Conservation (phyloP, 2,329 filamentous ascomycete species). For the Nannizzia gypsea region DNA sequence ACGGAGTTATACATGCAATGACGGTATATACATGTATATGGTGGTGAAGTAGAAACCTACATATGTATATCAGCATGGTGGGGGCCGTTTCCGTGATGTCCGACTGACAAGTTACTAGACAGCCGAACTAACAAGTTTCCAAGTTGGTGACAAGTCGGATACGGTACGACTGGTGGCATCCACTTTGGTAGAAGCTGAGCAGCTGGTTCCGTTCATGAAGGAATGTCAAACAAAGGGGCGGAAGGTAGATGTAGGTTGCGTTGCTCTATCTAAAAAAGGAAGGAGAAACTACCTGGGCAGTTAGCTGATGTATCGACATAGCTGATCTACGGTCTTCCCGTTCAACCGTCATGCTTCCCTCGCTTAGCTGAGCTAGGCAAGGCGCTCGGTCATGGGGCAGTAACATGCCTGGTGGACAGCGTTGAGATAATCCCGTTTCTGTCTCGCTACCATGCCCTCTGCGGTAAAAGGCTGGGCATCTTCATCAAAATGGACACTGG, state of each 20-base stretch:
- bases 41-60: background rate
- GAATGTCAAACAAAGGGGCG: slow-evolving; percentile 47
- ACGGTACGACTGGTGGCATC: slow-evolving; percentile 55
- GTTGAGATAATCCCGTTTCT: slow-evolving; percentile 45
- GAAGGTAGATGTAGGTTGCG: slow-evolving; percentile 40
- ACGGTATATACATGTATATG: background rate
- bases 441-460: slow-evolving; percentile 32
- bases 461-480: slow-evolving; percentile 39
- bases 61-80: background rate
- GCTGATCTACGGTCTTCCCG: slow-evolving; percentile 58
- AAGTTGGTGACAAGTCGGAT: slow-evolving; percentile 47
- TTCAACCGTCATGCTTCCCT: slow-evolving; percentile 49
- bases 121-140: slow-evolving; percentile 51
- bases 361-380: slow-evolving; percentile 48
- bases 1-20: background rate
- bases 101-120: slow-evolving; percentile 31
- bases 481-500: slow-evolving; percentile 66
- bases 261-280: background rate
- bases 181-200: slow-evolving; percentile 59
- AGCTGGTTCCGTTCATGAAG: slow-evolving; percentile 48
- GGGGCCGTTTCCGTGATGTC: background rate
- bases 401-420: slow-evolving; percentile 59
- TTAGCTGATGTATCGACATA: slow-evolving; percentile 6
- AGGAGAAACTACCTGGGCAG: background rate
- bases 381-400: slow-evolving; percentile 42